Evolutionary conservation across 2,329 filamentous ascomycete species (phyloP), one percentile per base, ranked within the genome.

Genomic region (Penicillium verrucosum): DNA sequence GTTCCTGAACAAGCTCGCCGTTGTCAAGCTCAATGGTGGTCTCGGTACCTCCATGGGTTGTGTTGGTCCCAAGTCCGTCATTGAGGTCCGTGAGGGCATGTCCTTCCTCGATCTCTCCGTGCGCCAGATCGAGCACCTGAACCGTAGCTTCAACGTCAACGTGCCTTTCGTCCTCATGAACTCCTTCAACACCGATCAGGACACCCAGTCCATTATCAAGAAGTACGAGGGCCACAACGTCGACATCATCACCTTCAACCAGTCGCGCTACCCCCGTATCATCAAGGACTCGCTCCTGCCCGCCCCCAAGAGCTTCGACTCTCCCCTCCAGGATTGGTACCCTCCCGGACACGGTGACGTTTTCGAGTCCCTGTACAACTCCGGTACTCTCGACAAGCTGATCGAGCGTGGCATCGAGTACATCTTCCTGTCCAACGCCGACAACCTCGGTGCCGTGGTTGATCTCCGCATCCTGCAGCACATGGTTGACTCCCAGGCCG

Each of bases 151-250:
- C 82, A 85, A 89, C 69, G 91, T 95, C 77, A 97, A 97, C 75
- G 94, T 99, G 34, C 94, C 94, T 47, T 97, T 99, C 78, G 87
- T 99, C 67, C 88, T 99, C 69, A 99, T 99, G 94, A 99, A 99
- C 88, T 97, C 94, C 54, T 99, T 99, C 89, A 99, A 99, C 86
- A 99, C 94, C 75, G 92, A 99, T 77, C 86, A 93, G 70, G 94
- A 99, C 75, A 99, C 94, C 50, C 92, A 92, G 62, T 92, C 91
- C 79, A 99, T 99, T 80, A 99, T 99, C 83, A 99, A 99, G 87
- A 99, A 99, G 84, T 99, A 97, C 81, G 93, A 99, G 82, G 94
- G 94, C 64, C 94, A 99, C 86, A 97, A 97, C 77, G 95, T 99
- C 73, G 94, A 99, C 75, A 97, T 99, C 77, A 84, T 97, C 76